Evolutionary conservation across 331 rosid genomes (phyloP), one percentile per base, ranked within the genome.

Genomic region (Acacia concinna): DNA sequence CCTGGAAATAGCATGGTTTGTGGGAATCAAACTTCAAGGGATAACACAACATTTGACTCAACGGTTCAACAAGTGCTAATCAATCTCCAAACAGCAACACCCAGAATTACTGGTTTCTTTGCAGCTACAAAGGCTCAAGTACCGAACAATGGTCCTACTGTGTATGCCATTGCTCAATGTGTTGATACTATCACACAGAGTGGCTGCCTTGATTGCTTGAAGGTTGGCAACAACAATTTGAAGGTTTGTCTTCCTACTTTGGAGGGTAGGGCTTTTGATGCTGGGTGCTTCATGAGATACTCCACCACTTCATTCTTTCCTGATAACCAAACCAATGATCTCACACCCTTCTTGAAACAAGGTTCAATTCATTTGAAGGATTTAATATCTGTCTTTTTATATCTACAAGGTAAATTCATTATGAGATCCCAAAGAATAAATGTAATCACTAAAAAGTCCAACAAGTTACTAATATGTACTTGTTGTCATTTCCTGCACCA

Each of bases 151-250:
- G 30, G 71, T 51, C 73, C 89, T 6, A 12, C 68, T 25, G 60
- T 89, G 5, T 91, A 87, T 65, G 93, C 87, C 0, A n/a, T 86
- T 68, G 93, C 96, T 34, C 96, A 91, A 31, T 91, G 96, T 71
- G 89, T 47, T 51, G 91, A 89, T 47, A 83, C 91, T 32, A 83
- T 69, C 64, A 72, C 71, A 40, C 28, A 67, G 35, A 65, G 28
- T 37, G 74, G 57, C 32, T 91, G 96, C 73, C 35, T 73, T 13
- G 57, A 46, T 57, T 91, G 93, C 88, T 68, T 89, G 86, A 54
- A 31, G 4, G 84, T 79, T 51, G 93, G 82, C 1, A 68, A 60
- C 75, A 79, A 14, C 46, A 91, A 78, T 47, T 23, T 86, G 13
- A 74, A 81, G 10, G 52, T 25, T 40, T 91, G 96, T 59, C 84